These are phyloP conservation scores for Cyclotella cryptica DNA, from an alignment of 108 stramenopile genomes.

Conservation along the genomic window DNA sequence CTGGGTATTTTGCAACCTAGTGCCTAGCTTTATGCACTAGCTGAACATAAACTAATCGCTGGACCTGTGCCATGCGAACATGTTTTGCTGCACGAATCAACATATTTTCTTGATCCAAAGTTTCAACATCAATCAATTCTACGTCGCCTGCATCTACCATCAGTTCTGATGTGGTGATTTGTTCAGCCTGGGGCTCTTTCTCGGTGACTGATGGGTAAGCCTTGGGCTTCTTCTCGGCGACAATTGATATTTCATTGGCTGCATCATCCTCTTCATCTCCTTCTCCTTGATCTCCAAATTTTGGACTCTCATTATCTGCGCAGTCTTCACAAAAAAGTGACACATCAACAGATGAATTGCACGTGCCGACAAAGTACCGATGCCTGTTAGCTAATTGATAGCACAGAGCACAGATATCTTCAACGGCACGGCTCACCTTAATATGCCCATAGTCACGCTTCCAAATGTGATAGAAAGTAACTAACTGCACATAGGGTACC, in stretches of 20 bases:
- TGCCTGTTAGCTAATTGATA: background rate
- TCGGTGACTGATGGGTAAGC: background rate
- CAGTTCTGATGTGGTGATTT: background rate
- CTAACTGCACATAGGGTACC: background rate
- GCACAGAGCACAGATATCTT: background rate
- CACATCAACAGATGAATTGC: background rate
- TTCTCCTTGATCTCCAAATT: background rate
- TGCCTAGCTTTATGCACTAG: background rate
- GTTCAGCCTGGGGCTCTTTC: background rate
- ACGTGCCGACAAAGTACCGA: background rate
- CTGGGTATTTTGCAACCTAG: too few relatives aligned
- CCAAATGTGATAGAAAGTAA: background rate
- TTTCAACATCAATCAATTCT: background rate
- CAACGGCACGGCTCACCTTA: background rate
- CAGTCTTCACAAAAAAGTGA: background rate
- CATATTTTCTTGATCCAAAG: constrained; percentile 1
- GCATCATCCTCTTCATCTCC: background rate
- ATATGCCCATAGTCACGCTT: background rate
- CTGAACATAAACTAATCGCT: background rate
- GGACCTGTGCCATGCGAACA: background rate
- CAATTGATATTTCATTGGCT: background rate
- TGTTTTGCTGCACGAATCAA: background rate
- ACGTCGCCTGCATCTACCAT: background rate
- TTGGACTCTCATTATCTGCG: background rate
- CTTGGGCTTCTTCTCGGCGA: background rate